A percentile compares a stretch with the other conserved stretches of the same genome.
Conservation (phyloP, 176 grass and related monocot species). For the Avena eriantha region DNA sequence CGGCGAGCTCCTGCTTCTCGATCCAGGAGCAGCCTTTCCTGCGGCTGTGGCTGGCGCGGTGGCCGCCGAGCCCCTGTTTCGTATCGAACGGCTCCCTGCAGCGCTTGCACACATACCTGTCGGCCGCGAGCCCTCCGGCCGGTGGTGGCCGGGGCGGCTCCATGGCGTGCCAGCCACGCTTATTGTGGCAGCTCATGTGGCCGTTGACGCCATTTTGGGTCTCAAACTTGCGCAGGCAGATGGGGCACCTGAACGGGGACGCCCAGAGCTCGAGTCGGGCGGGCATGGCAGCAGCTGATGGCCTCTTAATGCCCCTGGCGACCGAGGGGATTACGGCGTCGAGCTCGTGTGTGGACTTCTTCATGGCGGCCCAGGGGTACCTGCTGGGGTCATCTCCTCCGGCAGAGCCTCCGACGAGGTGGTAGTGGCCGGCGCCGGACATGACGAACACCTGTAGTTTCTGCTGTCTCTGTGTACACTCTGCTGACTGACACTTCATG, state of each 20-base stretch:
- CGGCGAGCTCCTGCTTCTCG: too few relatives aligned
- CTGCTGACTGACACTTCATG: neutral
- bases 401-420: neutral
- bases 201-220: constrained; percentile 49
- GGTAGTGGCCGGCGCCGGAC: neutral
- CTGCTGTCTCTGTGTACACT: neutral
- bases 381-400: constrained; percentile 29
- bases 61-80: constrained; percentile 72
- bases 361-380: neutral
- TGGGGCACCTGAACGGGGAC: constrained; percentile 30
- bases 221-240: constrained; percentile 44
- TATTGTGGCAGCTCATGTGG: constrained; percentile 58
- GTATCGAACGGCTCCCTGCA: constrained; percentile 48
- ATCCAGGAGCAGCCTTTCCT: neutral
- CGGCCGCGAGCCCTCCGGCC: neutral
- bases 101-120: constrained; percentile 42
- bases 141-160: constrained; percentile 5
- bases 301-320: neutral
- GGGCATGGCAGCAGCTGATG: neutral
- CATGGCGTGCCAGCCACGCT: constrained; percentile 60
- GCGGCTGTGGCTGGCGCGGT: constrained; percentile 76
- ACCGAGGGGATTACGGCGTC: neutral
- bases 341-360: constrained; percentile 25
- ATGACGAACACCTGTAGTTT: constrained; percentile 31
- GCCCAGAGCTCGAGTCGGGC: neutral